A percentile compares a stretch with the other conserved stretches of the same genome.
phyloP scores from a whole-genome alignment of 1,139 yeast species.

The Lizanozyma gosingica region DNA sequence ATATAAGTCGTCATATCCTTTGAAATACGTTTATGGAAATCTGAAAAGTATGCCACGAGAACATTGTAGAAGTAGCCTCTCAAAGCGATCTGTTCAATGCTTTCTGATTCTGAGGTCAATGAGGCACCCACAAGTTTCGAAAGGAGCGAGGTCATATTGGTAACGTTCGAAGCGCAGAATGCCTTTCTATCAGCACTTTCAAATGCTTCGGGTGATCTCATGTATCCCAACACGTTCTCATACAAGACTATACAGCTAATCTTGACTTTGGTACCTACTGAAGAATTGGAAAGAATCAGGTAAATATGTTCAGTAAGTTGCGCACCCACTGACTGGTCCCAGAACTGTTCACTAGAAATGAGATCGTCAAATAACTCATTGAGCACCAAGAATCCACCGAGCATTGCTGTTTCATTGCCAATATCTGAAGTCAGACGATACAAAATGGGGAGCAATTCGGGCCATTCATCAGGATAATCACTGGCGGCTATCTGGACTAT shows the following conservation, averaged over 20 bases:
- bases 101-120: constrained; percentile 10
- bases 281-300: constrained; percentile 24
- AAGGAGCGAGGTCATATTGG: constrained; percentile 10
- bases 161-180: constrained; percentile 13
- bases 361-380: constrained; percentile 80
- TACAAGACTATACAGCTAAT: constrained; percentile 44
- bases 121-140: constrained; percentile 8
- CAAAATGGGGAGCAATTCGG: constrained; percentile 47
- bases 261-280: constrained; percentile 30
- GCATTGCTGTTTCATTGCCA: constrained; percentile 23
- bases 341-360: constrained; percentile 78
- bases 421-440: constrained; percentile 29
- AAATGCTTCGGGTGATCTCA: constrained; percentile 46
- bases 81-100: constrained; percentile 11
- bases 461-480: constrained; percentile 97
- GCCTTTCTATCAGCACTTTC: constrained; percentile 20
- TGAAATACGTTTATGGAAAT: constrained; percentile 23
- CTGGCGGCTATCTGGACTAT: constrained; percentile 80
- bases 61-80: constrained; percentile 19
- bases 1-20: constrained; percentile 4
- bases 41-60: constrained; percentile 20
- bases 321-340: constrained; percentile 60
- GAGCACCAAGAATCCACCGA: constrained; percentile 65
- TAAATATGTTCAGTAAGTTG: constrained; percentile 42
- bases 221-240: constrained; percentile 41